Evolutionary conservation across 1,284 basidiomycete genomes (phyloP).

Genomic region (Irpex rosettiformis): DNA sequence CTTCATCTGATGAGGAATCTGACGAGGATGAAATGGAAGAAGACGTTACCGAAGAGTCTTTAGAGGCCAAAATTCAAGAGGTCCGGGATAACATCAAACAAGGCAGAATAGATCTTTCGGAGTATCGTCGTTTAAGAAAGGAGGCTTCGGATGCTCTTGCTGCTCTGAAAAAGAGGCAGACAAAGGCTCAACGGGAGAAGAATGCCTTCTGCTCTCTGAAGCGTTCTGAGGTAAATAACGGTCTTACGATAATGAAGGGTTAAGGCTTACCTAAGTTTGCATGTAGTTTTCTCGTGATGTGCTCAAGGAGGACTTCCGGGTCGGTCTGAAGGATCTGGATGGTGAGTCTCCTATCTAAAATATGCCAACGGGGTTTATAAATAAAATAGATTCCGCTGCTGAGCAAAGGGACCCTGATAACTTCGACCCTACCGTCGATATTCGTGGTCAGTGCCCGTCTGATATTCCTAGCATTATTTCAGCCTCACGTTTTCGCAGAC

Average conservation of each 20-base stretch:
- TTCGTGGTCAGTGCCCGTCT: constrained; percentile 38
- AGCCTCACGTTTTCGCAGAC: constrained; percentile 31
- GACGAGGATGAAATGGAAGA: constrained; percentile 19
- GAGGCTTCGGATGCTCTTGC: constrained; percentile 43
- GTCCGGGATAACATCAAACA: constrained; percentile 39
- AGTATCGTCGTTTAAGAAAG: constrained; percentile 40
- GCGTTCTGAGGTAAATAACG: constrained; percentile 45
- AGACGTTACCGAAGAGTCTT: constrained; percentile 41
- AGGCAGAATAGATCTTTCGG: constrained; percentile 34
- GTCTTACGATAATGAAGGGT: not conserved
- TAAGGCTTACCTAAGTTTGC: no score
- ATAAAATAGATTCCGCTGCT: constrained; percentile 44
- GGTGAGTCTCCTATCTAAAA: not conserved
- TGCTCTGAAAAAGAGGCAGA: constrained; percentile 41
- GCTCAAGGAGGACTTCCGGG: not conserved
- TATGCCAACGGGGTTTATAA: not conserved
- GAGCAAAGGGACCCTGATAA: constrained; percentile 53
- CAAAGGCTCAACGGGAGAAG: constrained; percentile 50
- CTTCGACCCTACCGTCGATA: constrained; percentile 48
- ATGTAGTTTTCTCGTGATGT: not conserved
- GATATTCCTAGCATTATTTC: not conserved
- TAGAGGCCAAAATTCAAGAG: constrained; percentile 43
- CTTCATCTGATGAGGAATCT: constrained; percentile 5
- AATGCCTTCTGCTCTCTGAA: constrained; percentile 59
- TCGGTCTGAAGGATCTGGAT: not conserved